phyloP scores from a whole-genome alignment of 805 yeast genomes.

The Yarrowia sp. region DNA sequence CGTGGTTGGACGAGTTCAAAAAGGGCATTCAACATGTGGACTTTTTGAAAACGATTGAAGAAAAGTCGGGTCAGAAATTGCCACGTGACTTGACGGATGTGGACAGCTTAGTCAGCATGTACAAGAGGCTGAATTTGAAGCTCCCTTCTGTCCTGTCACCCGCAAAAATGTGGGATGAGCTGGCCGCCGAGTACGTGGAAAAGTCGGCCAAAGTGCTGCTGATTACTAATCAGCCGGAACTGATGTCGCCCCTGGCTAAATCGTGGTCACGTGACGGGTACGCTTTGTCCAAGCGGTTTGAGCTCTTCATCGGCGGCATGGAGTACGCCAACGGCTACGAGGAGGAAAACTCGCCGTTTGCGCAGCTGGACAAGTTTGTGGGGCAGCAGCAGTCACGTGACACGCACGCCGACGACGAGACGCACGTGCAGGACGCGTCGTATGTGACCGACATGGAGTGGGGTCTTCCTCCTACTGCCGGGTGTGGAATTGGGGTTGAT shows the following conservation, averaged over 20 bases:
- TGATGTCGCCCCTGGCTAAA: conserved; percentile 88
- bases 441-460: conserved; percentile 82
- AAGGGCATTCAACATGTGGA: conserved; percentile 58
- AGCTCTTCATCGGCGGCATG: conserved; percentile 76
- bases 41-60: conserved; percentile 70
- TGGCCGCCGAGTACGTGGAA: conserved; percentile 70
- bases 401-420: conserved; percentile 63
- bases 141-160: conserved; percentile 44
- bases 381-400: conserved; percentile 53
- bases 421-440: conserved; percentile 71
- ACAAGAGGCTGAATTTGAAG: conserved; percentile 51
- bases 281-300: conserved; percentile 67
- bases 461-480: conserved; percentile 98
- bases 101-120: conserved; percentile 55
- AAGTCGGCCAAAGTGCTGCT: conserved; percentile 52
- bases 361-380: conserved; percentile 56
- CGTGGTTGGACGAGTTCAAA: conserved; percentile 38
- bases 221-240: conserved; percentile 81
- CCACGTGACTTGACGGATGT: conserved; percentile 56
- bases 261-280: conserved; percentile 52
- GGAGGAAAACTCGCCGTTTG: conserved; percentile 88
- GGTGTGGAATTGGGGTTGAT: conserved; percentile 97
- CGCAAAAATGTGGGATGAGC: conserved; percentile 66
- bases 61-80: conserved; percentile 56
- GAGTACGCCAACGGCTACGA: conserved; percentile 95